phyloP scores from a whole-genome alignment of 257 asterid species.

The Schizonepeta tenuifolia region DNA sequence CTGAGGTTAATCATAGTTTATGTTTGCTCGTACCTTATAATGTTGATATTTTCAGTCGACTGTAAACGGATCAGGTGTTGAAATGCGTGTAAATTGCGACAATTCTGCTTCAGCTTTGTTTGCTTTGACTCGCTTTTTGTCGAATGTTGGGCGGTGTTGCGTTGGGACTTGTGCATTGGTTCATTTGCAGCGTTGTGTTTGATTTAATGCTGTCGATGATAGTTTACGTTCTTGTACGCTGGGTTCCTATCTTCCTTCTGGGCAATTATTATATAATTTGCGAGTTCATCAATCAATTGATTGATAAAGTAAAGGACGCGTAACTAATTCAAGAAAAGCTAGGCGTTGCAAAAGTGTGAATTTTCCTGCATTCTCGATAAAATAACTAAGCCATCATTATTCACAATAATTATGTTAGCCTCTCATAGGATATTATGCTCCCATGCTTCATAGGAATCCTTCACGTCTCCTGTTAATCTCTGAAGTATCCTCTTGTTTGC shows the following conservation, averaged over 20 bases:
- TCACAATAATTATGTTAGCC: not conserved
- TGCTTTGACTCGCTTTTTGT: slow-evolving; percentile 24
- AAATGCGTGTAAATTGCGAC: slow-evolving; percentile 17
- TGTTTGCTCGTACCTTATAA: not conserved
- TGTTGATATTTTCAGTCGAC: not conserved
- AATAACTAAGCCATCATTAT: not conserved
- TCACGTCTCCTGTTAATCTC: not conserved
- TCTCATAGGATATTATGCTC: not conserved
- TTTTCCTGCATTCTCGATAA: not conserved
- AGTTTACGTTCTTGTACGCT: not conserved
- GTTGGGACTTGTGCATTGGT: slow-evolving; percentile 13
- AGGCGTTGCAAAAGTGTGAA: not conserved
- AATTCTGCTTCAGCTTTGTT: slow-evolving; percentile 27
- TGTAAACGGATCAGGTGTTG: slow-evolving; percentile 28
- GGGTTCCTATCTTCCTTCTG: not conserved
- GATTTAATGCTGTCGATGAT: slow-evolving; percentile 6
- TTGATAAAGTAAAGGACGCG: not conserved
- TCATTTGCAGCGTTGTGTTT: slow-evolving; percentile 3
- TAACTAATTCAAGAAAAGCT: not conserved
- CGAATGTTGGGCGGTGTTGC: slow-evolving; percentile 24
- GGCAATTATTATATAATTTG: not conserved
- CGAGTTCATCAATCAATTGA: slow-evolving; percentile 14
- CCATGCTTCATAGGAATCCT: slow-evolving; percentile 8
- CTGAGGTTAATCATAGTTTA: slow-evolving; percentile 59
- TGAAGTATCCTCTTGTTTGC: slow-evolving; percentile 18